Percentiles rank a stretch among this genome's conserved stretches.
phyloP scores from a whole-genome alignment of 176 grass and related monocot species.

The Juncus inflexus region DNA sequence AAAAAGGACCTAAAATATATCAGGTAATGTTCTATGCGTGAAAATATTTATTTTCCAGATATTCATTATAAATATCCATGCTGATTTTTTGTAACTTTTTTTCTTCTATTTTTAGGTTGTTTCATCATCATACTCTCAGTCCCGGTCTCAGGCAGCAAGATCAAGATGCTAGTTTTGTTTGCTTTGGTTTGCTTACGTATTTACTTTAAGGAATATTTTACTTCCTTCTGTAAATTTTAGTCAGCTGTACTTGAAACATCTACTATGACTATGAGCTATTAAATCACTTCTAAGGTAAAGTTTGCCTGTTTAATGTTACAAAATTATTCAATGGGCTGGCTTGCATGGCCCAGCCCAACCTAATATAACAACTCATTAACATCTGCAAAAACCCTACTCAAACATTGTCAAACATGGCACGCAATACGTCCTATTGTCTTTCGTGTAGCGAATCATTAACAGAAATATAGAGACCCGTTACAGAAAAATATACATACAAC shows the following conservation, averaged over 20 bases:
- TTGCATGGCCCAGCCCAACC: conserved; percentile 2
- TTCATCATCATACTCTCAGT: conserved; percentile 46
- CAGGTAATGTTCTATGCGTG: conserved; percentile 45
- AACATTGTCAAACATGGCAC: background rate
- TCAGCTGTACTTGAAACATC: background rate
- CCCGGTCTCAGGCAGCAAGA: conserved; percentile 38
- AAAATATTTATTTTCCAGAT: conserved; percentile 5
- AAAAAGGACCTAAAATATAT: conserved; percentile 54
- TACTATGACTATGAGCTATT: too few species aligned
- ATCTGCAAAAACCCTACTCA: conserved; percentile 1
- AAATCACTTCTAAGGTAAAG: too few species aligned
- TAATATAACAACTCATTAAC: background rate
- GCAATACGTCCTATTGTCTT: background rate
- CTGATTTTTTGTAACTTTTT: background rate
- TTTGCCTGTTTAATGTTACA: too few species aligned
- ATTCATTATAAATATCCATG: conserved; percentile 4
- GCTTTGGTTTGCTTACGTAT: background rate
- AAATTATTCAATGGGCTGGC: too few species aligned
- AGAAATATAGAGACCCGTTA: background rate
- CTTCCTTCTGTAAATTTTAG: background rate
- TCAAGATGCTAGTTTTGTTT: conserved; percentile 41
- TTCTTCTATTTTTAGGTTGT: conserved; percentile 42
- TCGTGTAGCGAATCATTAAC: background rate
- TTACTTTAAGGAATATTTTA: background rate
- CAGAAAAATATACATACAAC: background rate